Base-by-base conservation (phyloP, 2,329 filamentous ascomycete species). In the Chaetomiaceae sp. region DNA sequence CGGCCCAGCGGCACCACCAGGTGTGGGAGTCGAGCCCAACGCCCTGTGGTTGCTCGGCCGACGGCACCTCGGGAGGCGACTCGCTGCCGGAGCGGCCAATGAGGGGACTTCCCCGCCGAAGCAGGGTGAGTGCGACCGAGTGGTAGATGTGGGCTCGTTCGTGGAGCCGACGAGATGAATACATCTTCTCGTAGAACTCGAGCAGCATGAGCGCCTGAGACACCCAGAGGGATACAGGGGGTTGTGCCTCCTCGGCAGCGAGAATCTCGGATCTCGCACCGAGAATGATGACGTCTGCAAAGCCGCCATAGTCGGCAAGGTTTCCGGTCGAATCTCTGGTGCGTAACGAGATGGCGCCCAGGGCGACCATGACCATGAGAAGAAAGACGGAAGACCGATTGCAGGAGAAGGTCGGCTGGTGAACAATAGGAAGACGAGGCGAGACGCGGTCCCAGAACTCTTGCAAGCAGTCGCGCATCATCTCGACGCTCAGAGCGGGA, bases 141-240 rank as follows among this genome's bases (percentile, higher is more conserved):
- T 96, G 90, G 62, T 95, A 91, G 33, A 95, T 93, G 60, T 96
- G 89, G 0, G 89, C 87, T 58, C 90, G 78, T 66, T 96, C 91
- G 67, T 96, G 90, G 21, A 96, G 73, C 14, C 81, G 79, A 37
- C 89, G 78, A 0, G 88, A 90, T 2, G 87, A 89, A 65, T 88
- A 93, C 79, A 95, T 86, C 74, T 95, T 96, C 70, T 96, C 90
- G 61, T 92, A 95, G 4, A 91, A 81, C 65, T 96, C 91, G 2
- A 96, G 73, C 3, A 96, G 73, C 2, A 96, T 70, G 39, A 95
- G 71, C 0, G 89, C 84, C 64, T 96, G 90, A 56, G 93, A 92
- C 1, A 93, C 84, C 88, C 89, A 95, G 2, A 96, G 70, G 59
- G 87, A 87, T 0, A 89, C 89, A 0, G 90, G 89, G 0, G 91